phyloP scores from a whole-genome alignment of 495 filamentous ascomycete genomes.

The Thozetella sp. region DNA sequence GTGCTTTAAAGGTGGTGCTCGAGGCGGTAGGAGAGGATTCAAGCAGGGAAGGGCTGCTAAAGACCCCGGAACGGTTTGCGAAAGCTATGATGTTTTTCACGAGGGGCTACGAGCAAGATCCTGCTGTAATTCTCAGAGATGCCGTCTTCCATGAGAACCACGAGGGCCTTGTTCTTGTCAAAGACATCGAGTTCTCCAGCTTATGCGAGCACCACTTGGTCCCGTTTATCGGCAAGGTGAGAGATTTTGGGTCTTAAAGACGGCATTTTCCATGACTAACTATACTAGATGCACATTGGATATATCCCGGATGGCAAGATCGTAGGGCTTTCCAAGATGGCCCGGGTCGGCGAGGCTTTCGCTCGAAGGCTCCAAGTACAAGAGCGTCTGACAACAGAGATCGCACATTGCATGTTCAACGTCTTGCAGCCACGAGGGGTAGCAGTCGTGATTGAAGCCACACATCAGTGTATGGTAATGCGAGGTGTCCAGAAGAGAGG shows the following conservation, averaged over 20 bases:
- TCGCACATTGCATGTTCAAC: slow-evolving; percentile 78
- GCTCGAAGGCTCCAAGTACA: slow-evolving; percentile 81
- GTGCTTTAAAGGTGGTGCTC: slow-evolving; percentile 73
- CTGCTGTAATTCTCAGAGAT: slow-evolving; percentile 65
- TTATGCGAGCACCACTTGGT: slow-evolving; percentile 89
- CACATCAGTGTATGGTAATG: slow-evolving; percentile 87
- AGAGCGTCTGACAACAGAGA: slow-evolving; percentile 82
- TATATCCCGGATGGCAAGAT: slow-evolving; percentile 78
- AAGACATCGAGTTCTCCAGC: slow-evolving; percentile 83
- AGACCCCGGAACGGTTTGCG: slow-evolving; percentile 77
- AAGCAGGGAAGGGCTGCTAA: slow-evolving; percentile 72
- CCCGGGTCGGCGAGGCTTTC: slow-evolving; percentile 86
- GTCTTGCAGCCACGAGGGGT: slow-evolving; percentile 79
- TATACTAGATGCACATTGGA: slow-evolving; percentile 77
- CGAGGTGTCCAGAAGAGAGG: slow-evolving; percentile 78
- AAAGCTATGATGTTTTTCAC: slow-evolving; percentile 90
- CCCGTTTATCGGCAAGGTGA: slow-evolving; percentile 79
- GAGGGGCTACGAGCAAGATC: slow-evolving; percentile 80
- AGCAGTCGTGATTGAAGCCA: slow-evolving; percentile 82
- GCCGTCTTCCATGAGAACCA: slow-evolving; percentile 88
- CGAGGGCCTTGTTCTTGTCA: slow-evolving; percentile 83
- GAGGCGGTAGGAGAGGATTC: slow-evolving; percentile 87
- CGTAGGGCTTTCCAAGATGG: slow-evolving; percentile 80
- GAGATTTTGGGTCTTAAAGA: slow-evolving; percentile 11
- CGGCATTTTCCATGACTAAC: slow-evolving; percentile 9